Base-by-base conservation (phyloP, 805 yeast genomes). In the Starmerella gropengiesseri region DNA sequence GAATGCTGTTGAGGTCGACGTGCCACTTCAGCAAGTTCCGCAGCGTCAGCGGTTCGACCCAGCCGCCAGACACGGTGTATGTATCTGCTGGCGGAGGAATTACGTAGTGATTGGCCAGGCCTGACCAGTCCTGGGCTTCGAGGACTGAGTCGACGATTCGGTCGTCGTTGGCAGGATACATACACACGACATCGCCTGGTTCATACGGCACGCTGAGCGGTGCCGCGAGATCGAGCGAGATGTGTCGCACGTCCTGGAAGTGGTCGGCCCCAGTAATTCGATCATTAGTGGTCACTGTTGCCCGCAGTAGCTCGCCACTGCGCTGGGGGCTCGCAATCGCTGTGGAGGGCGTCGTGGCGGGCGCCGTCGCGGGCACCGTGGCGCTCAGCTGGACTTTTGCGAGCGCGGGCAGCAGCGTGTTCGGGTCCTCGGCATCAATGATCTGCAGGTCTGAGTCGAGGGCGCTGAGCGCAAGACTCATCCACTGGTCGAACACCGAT, bases 231-330 rank as follows among this genome's bases (percentile, higher is more conserved):
- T 63, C 59, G 14, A 84, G 63, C 0, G 58, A 55, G 12, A 86
- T 59, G 41, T 72, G 75, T 29, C 95, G 68, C 2, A 89, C 94
- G 58, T 91, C 97, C 60, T 91, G 97, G 62, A 84, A 85, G 63
- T 91, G 97, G 40, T 74, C 78, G 0, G 51, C 47, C 0, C 73
- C 59, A 0, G 97, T 89, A 13, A 91, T 63, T 45, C 95, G 62
- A 1, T 60, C 48, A 55, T 84, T 84, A 2, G 48, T 34, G 0
- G 48, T 43, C 6, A 87, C 67, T 8, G 50, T 62, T 0, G 81
- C 94, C 6, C 41, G 43, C 14, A n/a, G 7, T 3, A 28, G 43
- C 20, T 29, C 17, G 3, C 23, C 19, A 5, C 26, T 5, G 14
- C 35, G 35, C 21, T 4, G 22, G 4, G n/a, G n/a, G n/a, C n/a